A percentile compares a stretch with the other conserved stretches of the same genome.
These are phyloP conservation scores for Rubia peregrina DNA, from an alignment of 305 asterid species.

Conservation along the genomic window DNA sequence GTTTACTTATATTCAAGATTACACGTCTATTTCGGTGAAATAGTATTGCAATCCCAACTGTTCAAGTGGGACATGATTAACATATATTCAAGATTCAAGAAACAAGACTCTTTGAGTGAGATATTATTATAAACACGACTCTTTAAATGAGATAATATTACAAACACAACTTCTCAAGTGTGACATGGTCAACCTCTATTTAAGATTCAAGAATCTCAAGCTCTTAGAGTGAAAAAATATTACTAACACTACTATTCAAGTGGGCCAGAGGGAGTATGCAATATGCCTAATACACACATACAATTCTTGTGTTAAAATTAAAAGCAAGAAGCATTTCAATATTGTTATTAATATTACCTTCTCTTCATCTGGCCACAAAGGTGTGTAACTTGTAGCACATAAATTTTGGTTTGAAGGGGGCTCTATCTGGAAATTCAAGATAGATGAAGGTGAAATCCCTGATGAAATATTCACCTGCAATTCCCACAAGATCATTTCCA, in stretches of 20 bases:
- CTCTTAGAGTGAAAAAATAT: neutral
- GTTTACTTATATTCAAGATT: neutral
- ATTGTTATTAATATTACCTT: slow-evolving; percentile 36
- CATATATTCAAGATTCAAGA: neutral
- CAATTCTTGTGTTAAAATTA: neutral
- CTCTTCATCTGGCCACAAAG: slow-evolving; percentile 56
- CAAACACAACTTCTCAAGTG: no score
- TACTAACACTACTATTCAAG: neutral
- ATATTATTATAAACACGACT: no score
- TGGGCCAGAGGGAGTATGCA: neutral
- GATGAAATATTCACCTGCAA: slow-evolving; percentile 56
- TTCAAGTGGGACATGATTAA: neutral
- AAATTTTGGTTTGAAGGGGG: slow-evolving; percentile 99
- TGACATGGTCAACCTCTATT: neutral
- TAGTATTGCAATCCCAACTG: no score
- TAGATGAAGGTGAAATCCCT: slow-evolving; percentile 53
- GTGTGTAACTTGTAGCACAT: slow-evolving; percentile 34
- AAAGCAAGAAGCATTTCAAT: neutral
- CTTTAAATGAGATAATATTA: no score
- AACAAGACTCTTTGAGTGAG: neutral
- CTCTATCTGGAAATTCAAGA: slow-evolving; percentile 62
- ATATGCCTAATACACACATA: neutral
- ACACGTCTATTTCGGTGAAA: no score
- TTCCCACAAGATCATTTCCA: neutral
- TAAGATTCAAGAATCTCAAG: neutral